These are phyloP conservation scores for Exobasidium rhododendri DNA, from an alignment of 1,284 basidiomycete species.

Conservation along the genomic window DNA sequence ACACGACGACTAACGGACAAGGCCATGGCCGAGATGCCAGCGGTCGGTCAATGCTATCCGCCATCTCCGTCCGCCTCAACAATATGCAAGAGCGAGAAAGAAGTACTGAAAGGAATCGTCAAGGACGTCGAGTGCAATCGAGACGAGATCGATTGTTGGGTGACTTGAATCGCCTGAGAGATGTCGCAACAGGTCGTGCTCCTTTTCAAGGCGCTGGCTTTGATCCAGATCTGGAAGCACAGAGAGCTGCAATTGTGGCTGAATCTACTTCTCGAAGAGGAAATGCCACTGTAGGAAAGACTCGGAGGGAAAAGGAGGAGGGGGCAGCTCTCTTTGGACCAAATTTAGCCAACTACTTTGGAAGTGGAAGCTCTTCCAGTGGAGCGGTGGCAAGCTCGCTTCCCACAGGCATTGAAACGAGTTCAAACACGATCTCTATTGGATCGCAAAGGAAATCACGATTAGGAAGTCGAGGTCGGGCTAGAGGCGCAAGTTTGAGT, in stretches of 20 bases:
- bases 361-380: conserved; percentile 32
- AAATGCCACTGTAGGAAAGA: conserved; percentile 21
- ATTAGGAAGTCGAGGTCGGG: conserved; percentile 39
- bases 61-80: conserved; percentile 25
- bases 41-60: conserved; percentile 30
- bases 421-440: conserved; percentile 15
- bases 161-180: neutral
- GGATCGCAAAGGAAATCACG: conserved; percentile 17
- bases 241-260: neutral
- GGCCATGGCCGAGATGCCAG: conserved; percentile 25
- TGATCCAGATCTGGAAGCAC: conserved; percentile 2
- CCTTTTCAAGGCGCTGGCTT: neutral
- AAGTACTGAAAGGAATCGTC: conserved; percentile 25
- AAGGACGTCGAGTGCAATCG: conserved; percentile 12
- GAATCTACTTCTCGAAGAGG: neutral
- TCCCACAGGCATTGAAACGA: conserved; percentile 12
- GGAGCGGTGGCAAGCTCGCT: conserved; percentile 27
- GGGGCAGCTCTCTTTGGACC: conserved; percentile 44
- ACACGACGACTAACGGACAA: neutral
- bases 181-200: neutral
- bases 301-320: conserved; percentile 37
- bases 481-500: conserved; percentile 40
- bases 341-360: conserved; percentile 45
- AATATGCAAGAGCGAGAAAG: conserved; percentile 30
- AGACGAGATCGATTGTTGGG: neutral